phyloP scores from a whole-genome alignment of 805 yeast genomes.

The Candida suzukii region DNA sequence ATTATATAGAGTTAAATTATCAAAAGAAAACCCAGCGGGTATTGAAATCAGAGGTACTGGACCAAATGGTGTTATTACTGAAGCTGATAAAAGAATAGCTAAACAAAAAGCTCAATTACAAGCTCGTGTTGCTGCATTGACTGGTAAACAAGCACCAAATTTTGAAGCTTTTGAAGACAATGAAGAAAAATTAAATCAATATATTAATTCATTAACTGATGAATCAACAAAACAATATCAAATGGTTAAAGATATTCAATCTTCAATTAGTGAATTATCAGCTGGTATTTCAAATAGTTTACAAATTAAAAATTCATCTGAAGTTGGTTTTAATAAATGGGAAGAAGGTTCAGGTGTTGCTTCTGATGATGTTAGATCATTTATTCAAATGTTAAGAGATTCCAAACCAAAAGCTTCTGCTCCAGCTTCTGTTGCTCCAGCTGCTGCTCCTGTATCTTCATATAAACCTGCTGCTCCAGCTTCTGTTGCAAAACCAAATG shows the following conservation, averaged over 20 bases:
- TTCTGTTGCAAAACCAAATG: conserved; percentile 5
- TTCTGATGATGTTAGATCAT: conserved; percentile 49
- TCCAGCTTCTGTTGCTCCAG: conserved; percentile 4
- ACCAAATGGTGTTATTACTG: conserved; percentile 80
- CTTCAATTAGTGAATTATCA: conserved; percentile 57
- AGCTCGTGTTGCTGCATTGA: conserved; percentile 87
- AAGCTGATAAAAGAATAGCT: conserved; percentile 72
- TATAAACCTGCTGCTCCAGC: conserved; percentile 3
- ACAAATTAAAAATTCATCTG: conserved; percentile 22
- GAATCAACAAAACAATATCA: conserved; percentile 51
- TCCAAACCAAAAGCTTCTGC: conserved; percentile 16
- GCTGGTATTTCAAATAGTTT: conserved; percentile 29
- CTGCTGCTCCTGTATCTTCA: conserved; percentile 1
- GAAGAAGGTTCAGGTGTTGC: conserved; percentile 76
- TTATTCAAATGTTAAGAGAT: conserved; percentile 49
- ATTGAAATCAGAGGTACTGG: conserved; percentile 74
- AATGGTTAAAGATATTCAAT: conserved; percentile 65
- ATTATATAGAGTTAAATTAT: conserved; percentile 46
- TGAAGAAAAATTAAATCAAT: conserved; percentile 47
- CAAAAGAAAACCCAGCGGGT: conserved; percentile 60
- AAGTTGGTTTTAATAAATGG: conserved; percentile 61
- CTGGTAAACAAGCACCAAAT: conserved; percentile 58
- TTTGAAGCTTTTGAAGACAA: conserved; percentile 43
- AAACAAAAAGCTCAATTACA: conserved; percentile 70
- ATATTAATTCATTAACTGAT: conserved; percentile 39